Base-by-base conservation (phyloP, 2,329 filamentous ascomycete genomes). In the Knufia petricola region DNA sequence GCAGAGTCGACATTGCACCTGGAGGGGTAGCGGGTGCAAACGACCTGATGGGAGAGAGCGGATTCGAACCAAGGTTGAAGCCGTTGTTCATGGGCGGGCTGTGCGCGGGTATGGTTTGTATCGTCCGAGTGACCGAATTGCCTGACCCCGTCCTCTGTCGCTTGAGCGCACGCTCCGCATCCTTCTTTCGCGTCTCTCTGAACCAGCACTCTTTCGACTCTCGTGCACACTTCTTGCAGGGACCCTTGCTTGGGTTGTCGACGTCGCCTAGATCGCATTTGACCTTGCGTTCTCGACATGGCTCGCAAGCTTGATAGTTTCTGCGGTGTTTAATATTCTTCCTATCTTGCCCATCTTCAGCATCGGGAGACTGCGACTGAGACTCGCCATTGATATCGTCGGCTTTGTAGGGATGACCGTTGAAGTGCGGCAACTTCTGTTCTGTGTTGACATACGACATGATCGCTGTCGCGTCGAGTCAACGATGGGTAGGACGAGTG, bases 161-260 rank as follows among this genome's bases (percentile, higher is more conserved):
- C 20, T 47, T 47, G 32, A 21, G 12, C 1, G 44, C 20, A 17
- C 24, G 44, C 17, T 17, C 32, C 6, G 10, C 44, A 28, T 47
- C 81, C 79, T 96, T 96, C 63, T 92, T 82, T 44, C 92, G 78
- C 26, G 89, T 96, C 17, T 88, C 87, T 54, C 88, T 94, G 73
- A 98, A 98, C 75, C 84, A 94, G 72, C 92, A 98, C 61, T 95
- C 84, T 66, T 96, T 96, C 70, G 84, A 87, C 72, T 98, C 92
- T 58, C 92, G 82, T 46, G 88, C 84, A 65, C 92, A 98, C 62
- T 92, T 82, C 51, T 90, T 85, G 66, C 92, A 98, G 2, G 92
- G 92, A 48, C 90, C 90, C 60, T 94, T 87, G 66, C 89, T 82
- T 20, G 92, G 92, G 60, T 92, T 90, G 69, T 96, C 92, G 63